These are phyloP conservation scores for Plasmodium inui DNA, from an alignment of 169 alveolate species.

Conservation along the genomic window DNA sequence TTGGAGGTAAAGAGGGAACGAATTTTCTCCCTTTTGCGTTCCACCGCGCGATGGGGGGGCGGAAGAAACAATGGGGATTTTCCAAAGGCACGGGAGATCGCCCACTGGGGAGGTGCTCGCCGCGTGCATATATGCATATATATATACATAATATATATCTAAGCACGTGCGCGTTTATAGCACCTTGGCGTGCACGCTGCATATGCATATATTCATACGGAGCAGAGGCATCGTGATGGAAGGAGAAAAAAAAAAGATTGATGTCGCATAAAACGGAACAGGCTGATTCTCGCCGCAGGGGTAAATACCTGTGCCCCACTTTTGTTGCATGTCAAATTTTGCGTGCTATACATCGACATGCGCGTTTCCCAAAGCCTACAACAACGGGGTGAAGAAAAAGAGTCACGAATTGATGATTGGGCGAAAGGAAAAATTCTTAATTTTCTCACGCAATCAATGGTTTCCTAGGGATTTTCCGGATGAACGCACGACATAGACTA, in stretches of 20 bases:
- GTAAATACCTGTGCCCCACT: background rate
- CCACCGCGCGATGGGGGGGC: background rate
- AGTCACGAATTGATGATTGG: background rate
- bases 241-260: conserved; percentile 28
- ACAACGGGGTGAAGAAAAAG: background rate
- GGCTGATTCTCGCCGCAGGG: background rate
- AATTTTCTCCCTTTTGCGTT: background rate
- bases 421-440: background rate
- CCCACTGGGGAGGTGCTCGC: background rate
- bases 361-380: background rate
- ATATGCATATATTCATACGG: background rate
- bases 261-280: conserved; percentile 63
- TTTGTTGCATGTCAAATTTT: background rate
- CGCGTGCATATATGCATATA: background rate
- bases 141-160: background rate
- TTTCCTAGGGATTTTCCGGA: background rate
- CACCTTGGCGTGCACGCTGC: background rate
- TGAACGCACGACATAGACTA: background rate
- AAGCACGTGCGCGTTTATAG: background rate
- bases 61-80: background rate
- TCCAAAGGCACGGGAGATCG: background rate
- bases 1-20: background rate
- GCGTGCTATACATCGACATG: background rate
- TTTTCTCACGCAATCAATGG: background rate
- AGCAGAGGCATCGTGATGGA: background rate